These are phyloP conservation scores for Laguncularia racemosa DNA, from an alignment of 345 rosid genomes.

Conservation along the genomic window DNA sequence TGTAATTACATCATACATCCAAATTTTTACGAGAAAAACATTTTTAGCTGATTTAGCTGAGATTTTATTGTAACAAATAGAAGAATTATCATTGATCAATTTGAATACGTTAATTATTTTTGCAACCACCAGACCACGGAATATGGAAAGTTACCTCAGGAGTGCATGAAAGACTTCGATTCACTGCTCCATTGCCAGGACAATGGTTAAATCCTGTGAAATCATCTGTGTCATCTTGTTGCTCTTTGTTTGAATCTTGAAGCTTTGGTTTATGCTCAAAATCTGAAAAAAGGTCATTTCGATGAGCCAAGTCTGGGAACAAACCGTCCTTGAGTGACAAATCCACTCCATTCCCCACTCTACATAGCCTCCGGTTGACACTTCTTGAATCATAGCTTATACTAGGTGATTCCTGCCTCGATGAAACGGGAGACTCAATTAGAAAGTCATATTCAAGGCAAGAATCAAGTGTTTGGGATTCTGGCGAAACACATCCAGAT, in stretches of 20 bases:
- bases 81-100: too few relatives aligned
- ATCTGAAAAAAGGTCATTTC: constrained; percentile 31
- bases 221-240: constrained; percentile 27
- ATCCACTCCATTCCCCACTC: constrained; percentile 50
- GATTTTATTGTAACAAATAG: too few relatives aligned
- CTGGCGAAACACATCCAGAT: constrained; percentile 57
- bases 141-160: constrained; percentile 43
- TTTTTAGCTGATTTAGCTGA: too few relatives aligned
- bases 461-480: constrained; percentile 68
- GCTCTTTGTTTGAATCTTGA: constrained; percentile 22
- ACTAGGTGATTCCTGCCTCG: constrained; percentile 27
- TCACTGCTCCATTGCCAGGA: constrained; percentile 23
- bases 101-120: neutral
- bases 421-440: constrained; percentile 52
- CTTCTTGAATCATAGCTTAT: constrained; percentile 41
- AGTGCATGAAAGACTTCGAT: constrained; percentile 54
- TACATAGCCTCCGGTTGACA: constrained; percentile 60
- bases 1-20: too few relatives aligned
- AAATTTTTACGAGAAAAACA: too few relatives aligned
- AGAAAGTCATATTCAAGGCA: constrained; percentile 47
- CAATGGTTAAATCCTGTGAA: constrained; percentile 41
- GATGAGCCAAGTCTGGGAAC: constrained; percentile 42
- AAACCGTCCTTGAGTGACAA: constrained; percentile 70
- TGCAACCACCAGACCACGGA: neutral
- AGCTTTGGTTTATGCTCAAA: constrained; percentile 15